Percentiles rank a stretch among this genome's conserved stretches.
Evolutionary conservation across 176 grass and related monocot genomes (phyloP).

Genomic region (Cenchrus purpureus): DNA sequence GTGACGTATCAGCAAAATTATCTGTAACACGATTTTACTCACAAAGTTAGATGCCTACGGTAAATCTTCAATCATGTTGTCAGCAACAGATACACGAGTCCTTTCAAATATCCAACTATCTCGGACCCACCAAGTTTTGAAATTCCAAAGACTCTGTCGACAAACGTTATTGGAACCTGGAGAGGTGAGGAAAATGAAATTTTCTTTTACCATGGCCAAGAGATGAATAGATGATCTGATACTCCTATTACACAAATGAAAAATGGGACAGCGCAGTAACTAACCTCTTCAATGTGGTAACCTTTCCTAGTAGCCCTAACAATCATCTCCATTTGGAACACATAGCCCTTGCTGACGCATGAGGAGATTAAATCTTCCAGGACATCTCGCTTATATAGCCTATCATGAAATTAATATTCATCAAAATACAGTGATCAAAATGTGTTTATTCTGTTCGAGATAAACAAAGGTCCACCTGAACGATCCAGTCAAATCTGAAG

Average conservation of each 20-base stretch:
- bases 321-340: slow-evolving; percentile 99
- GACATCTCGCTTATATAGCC: slow-evolving; percentile 82
- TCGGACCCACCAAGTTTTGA: slow-evolving; percentile 98
- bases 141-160: slow-evolving; percentile 88
- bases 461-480: slow-evolving; percentile 62
- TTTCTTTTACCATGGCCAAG: slow-evolving; percentile 14
- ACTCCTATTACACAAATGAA: not conserved
- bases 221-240: not conserved
- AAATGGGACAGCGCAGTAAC: not conserved
- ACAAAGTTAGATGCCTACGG: not conserved
- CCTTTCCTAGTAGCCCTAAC: slow-evolving; percentile 94
- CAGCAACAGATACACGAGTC: slow-evolving; percentile 79
- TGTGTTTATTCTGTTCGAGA: not conserved
- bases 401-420: slow-evolving; percentile 40
- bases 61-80: slow-evolving; percentile 58
- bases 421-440: slow-evolving; percentile 8
- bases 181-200: slow-evolving; percentile 17
- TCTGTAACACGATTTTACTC: not conserved
- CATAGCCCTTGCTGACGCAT: slow-evolving; percentile 97
- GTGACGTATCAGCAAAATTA: not conserved
- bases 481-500: slow-evolving; percentile 93
- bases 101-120: slow-evolving; percentile 96
- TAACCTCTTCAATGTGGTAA: slow-evolving; percentile 88
- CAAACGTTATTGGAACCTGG: slow-evolving; percentile 97
- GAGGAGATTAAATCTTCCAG: slow-evolving; percentile 94